Evolutionary conservation across 208 protist species (phyloP).

Genomic region (Leishmania arabica): DNA sequence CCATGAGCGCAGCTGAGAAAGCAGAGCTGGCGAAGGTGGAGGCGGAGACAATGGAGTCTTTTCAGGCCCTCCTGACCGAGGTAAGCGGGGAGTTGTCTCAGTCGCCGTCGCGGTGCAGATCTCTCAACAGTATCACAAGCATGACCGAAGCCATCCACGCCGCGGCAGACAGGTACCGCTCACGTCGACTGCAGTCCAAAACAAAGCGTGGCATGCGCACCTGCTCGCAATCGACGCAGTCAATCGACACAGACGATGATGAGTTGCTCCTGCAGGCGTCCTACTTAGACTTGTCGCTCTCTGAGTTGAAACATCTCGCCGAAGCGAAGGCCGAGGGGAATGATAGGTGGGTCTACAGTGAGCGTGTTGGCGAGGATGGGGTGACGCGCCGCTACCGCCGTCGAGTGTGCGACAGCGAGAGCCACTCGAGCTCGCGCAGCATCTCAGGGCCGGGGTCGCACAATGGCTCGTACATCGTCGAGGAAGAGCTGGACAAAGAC

Average conservation of each 20-base stretch:
- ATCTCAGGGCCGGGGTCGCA: neutral
- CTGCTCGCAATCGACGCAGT: neutral
- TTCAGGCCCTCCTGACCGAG: slow-evolving; percentile 50
- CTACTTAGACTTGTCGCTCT: slow-evolving; percentile 18
- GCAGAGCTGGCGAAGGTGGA: slow-evolving; percentile 26
- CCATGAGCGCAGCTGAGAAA: slow-evolving; percentile 23
- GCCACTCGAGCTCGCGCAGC: neutral
- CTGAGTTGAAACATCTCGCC: slow-evolving; percentile 20
- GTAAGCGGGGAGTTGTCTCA: slow-evolving; percentile 21
- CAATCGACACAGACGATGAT: neutral
- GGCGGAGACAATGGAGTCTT: slow-evolving; percentile 36
- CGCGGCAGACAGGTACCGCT: neutral
- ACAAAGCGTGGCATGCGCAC: neutral
- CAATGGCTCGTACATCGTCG: slow-evolving; percentile 35
- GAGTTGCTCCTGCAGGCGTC: slow-evolving; percentile 6
- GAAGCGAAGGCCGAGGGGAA: neutral
- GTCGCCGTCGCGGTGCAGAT: slow-evolving; percentile 11
- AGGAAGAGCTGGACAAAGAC: slow-evolving; percentile 55
- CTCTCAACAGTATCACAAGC: neutral
- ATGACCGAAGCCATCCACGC: neutral
- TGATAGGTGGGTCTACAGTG: slow-evolving; percentile 41
- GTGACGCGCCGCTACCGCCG: slow-evolving; percentile 27
- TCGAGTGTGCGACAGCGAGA: slow-evolving; percentile 7
- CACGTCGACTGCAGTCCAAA: neutral
- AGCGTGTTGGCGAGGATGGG: slow-evolving; percentile 38